Percentiles rank a stretch among this genome's conserved stretches.
These are phyloP conservation scores for Ceriops tagal DNA, from an alignment of 345 rosid genomes.

Conservation along the genomic window DNA sequence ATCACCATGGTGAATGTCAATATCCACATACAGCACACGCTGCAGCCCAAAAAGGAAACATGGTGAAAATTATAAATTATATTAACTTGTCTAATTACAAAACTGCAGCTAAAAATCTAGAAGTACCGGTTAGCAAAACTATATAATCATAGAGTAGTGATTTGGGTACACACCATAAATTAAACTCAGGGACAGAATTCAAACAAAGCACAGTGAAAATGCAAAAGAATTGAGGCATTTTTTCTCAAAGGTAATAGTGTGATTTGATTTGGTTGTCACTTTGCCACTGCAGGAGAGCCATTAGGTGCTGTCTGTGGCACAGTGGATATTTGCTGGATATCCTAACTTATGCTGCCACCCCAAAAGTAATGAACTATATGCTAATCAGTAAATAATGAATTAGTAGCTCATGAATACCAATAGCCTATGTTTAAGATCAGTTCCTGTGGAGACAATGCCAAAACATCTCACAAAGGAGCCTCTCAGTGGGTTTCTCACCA, in stretches of 20 bases:
- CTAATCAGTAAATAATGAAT: too few species aligned
- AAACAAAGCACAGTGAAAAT: neutral
- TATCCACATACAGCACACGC: slow-evolving; percentile 72
- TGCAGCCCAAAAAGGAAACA: slow-evolving; percentile 23
- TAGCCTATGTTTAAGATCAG: neutral
- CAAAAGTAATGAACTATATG: too few species aligned
- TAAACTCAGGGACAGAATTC: neutral
- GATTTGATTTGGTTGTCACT: too few species aligned
- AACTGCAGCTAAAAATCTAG: neutral
- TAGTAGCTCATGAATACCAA: neutral
- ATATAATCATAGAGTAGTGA: neutral
- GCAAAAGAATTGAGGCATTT: too few species aligned
- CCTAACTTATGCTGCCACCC: too few species aligned
- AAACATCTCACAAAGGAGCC: neutral
- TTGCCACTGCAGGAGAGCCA: too few species aligned
- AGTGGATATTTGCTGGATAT: too few species aligned
- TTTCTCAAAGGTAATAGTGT: too few species aligned
- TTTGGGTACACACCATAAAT: neutral
- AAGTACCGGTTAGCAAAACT: neutral
- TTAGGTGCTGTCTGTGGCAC: too few species aligned
- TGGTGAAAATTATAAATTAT: neutral
- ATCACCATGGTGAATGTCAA: slow-evolving; percentile 67
- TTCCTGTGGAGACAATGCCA: neutral
- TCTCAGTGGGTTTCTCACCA: neutral
- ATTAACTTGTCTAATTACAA: neutral